Evolutionary conservation across 345 rosid genomes (phyloP), one percentile per base, ranked within the genome.

Genomic region (Lepidium aucheri): DNA sequence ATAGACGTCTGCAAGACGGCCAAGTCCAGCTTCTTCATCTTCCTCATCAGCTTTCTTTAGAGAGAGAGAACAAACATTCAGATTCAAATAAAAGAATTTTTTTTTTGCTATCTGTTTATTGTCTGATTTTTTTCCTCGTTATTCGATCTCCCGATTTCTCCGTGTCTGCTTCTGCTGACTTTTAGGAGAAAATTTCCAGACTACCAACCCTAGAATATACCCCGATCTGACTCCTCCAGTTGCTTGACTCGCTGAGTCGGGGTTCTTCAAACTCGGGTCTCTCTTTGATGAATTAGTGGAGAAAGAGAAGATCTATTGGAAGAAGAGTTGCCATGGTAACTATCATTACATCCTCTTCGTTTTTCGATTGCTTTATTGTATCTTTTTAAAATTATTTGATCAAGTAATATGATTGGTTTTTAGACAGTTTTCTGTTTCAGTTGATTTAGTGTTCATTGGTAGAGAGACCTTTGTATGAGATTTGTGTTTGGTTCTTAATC

Each of bases 251-350:
- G 49, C 50, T 60, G 67, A 65, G 66, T 74, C 69, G 1, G 16
- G 14, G 3, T 55, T 40, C 13, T 46, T 39, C 1, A 5, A 46
- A 36, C 54, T 69, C 70, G 60, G 60, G 55, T 45, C 26, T 22
- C 16, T 17, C 44, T 67, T 70, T 77, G 60, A 80, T 74, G 81
- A 80, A 65, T 49, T 80, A 69, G 65, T 36, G 55, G 6, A 6
- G 4, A 42, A 30, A 77, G 61, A 68, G 66, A 65, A 57, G 68
- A 66, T 73, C 62, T 26, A 40, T 49, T 56, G 24, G 59, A 11
- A 14, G 11, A 4, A 20, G 41, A 57, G 56, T 44, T 22, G 71
- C 75, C 65, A 81, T 83, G 87, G 87, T 83, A 73, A 26, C 41
- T 33, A 60, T 35, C 65, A 61, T 34, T 7, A 20, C 39, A 6